Percentiles rank a stretch among this genome's conserved stretches.
Evolutionary conservation across 495 filamentous ascomycete species (phyloP).

Genomic region (Lophium mytilinum): DNA sequence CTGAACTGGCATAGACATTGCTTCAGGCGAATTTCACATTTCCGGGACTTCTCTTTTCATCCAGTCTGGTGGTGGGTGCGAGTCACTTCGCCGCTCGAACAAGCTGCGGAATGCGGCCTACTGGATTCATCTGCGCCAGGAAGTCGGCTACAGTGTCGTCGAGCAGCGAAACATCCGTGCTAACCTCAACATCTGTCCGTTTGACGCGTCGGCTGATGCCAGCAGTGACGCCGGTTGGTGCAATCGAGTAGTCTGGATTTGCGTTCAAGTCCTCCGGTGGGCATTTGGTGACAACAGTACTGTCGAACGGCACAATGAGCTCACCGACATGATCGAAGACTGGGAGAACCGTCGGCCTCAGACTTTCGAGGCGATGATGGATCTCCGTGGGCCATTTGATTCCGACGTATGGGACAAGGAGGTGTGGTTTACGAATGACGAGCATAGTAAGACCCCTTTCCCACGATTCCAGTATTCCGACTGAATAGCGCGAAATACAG

Average conservation of each 20-base stretch:
- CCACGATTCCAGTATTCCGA: background rate
- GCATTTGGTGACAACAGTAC: background rate
- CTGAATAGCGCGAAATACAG: background rate
- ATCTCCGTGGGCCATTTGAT: background rate
- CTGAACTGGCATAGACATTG: background rate
- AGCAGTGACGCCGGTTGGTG: background rate
- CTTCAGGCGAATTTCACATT: background rate
- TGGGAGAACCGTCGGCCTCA: background rate
- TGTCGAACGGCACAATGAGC: background rate
- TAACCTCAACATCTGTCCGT: background rate
- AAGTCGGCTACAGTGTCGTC: background rate
- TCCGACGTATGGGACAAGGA: background rate
- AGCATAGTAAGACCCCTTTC: background rate
- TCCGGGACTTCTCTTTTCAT: background rate
- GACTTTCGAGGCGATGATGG: background rate
- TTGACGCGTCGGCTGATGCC: background rate
- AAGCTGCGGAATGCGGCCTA: background rate
- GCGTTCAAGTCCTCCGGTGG: background rate
- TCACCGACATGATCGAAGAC: background rate
- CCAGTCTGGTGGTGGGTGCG: background rate
- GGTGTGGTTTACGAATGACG: background rate
- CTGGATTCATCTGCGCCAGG: background rate
- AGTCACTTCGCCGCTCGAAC: background rate
- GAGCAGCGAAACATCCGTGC: background rate
- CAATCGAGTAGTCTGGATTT: background rate